Base-by-base conservation (phyloP, 2,329 filamentous ascomycete species). In the Ceratocystis destructans region DNA sequence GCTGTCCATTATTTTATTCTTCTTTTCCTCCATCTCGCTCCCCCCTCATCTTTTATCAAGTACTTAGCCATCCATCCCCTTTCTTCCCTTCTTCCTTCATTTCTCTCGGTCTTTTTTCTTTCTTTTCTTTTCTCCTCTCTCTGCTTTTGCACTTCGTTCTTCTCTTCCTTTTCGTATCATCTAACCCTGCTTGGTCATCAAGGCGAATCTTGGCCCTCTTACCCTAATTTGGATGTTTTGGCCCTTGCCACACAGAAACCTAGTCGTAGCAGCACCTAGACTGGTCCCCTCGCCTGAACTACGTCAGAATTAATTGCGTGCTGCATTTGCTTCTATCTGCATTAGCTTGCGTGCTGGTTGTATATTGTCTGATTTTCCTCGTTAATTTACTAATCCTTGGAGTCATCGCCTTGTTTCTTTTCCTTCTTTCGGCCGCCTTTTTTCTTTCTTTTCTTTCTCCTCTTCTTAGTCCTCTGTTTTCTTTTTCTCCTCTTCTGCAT, bases 91-190 rank as follows among this genome's bases (percentile, higher is more conserved):
- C n/a, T 59, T 62, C 25, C 48, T 45, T 64, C 12, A 63, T 33
- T 33, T 53, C n/a, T 53, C 41, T 37, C 22, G 25, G n/a, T 15
- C 41, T 25, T 63, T 22, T 41, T 45, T 17, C 12, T 62, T 61
- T 68, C 63, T 67, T 64, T 46, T 66, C 62, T 64, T 20, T 28
- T 62, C 61, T 67, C 63, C 68, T 64, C 50, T 66, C 62, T 64
- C 28, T 28, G 31, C 67, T 25, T 61, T 46, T 55, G 61, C 65
- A 61, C 63, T 62, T 66, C 20, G 57, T 45, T 64, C 46, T 68
- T 66, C 50, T 46, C 50, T 45, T 68, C 61, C 64, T 61, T 57
- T 61, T 64, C 37, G 46, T 62, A 64, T 62, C 33, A 37, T 46
- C 65, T 45, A 59, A 12, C 8, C 20, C 8, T 68, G 37, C 44